Evolutionary conservation across 1,139 yeast genomes (phyloP), one percentile per base, ranked within the genome.

Genomic region (Kluyveromyces sp.): DNA sequence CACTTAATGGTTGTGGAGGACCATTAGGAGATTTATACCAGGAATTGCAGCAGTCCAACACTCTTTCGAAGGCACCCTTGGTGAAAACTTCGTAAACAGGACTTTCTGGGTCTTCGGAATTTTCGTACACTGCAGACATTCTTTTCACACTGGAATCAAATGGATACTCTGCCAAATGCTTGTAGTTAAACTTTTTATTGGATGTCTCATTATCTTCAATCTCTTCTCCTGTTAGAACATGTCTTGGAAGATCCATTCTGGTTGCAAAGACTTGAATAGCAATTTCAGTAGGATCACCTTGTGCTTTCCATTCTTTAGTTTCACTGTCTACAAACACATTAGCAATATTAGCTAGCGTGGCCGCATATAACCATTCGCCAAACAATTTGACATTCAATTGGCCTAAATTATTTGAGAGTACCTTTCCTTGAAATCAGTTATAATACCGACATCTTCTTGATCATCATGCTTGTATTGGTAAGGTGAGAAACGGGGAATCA

Each of bases 221-320:
- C 7, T 45, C 48, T 27, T 69, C 67, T 61, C 89, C 96, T 7
- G 82, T 83, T 46, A 88, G 66, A 4, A 81, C 83, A 63, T 85
- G 84, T 52, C 79, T 78, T 15, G 79, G 75, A 48, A 89, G 71
- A 39, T 81, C 77, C 69, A 62, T 54, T 48, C 57, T 59, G 6
- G 57, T 52, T 15, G 65, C 57, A 48, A 62, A 61, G 3, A 87
- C 96, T 50, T 89, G 75, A 45, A 92, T 73, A 0, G 98, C 98
- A 58, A 89, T 82, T 66, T 92, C 99, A 31, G 96, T 88, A 39
- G 99, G 95, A 64, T 92, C 94, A 41, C 98, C 99, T 49, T 87
- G 83, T 53, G 73, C 84, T 58, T 78, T 81, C 66, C 66, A 62
- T 27, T 50, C 52, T 7, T 49, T 48, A 2, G 57, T 53, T 52